phyloP scores from a whole-genome alignment of 106 monocot genomes.

The Hemerocallis citrina region DNA sequence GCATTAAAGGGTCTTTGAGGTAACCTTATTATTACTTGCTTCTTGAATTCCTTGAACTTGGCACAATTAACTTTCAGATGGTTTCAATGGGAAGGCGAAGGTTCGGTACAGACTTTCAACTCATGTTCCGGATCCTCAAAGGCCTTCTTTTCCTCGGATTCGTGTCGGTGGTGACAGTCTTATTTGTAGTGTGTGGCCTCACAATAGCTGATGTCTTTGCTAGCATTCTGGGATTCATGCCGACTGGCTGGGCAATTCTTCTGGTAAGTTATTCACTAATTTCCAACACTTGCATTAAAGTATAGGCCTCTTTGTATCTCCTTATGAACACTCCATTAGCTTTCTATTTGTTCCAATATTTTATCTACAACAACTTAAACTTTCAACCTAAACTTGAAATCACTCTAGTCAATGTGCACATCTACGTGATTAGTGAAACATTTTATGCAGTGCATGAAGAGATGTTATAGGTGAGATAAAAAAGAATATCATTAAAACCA shows the following conservation, averaged over 20 bases:
- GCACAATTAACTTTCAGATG: slow-evolving; percentile 53
- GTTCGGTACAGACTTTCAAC: slow-evolving; percentile 89
- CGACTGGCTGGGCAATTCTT: slow-evolving; percentile 80
- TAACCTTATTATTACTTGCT: not conserved
- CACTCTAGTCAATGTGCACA: no score
- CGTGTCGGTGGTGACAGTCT: slow-evolving; percentile 69
- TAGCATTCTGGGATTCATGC: slow-evolving; percentile 78
- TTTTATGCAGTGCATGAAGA: no score
- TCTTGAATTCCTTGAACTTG: not conserved
- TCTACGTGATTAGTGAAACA: no score
- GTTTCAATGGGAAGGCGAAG: slow-evolving; percentile 90
- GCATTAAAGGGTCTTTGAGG: not conserved
- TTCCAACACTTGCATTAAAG: no score
- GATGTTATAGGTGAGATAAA: no score
- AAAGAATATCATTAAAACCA: no score
- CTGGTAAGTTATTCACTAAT: slow-evolving; percentile 37
- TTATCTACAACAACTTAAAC: no score
- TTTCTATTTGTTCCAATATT: no score
- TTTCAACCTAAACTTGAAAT: no score
- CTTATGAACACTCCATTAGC: no score
- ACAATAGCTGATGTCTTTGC: slow-evolving; percentile 76
- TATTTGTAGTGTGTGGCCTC: slow-evolving; percentile 75
- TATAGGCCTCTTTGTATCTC: no score
- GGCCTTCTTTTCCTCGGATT: slow-evolving; percentile 86
- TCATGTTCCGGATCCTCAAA: slow-evolving; percentile 94